Evolutionary conservation across 2,329 filamentous ascomycete species (phyloP).

Genomic region (Arthrobotrys entomopaga): DNA sequence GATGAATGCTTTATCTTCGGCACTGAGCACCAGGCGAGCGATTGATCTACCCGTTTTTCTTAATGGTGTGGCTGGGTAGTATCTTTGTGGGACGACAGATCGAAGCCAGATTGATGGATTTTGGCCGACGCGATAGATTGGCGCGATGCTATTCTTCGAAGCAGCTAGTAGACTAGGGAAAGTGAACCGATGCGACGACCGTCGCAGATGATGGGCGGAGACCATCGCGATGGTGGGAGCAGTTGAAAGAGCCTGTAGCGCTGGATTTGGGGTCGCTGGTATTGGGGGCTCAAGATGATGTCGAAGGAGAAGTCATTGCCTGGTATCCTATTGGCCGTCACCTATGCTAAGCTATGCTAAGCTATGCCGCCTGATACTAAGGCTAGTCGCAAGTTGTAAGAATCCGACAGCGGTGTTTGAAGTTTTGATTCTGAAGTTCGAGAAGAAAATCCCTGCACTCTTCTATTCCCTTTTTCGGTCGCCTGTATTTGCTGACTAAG

Average conservation of each 20-base stretch:
- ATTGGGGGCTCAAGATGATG: too few relatives aligned
- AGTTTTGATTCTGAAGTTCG: neutral
- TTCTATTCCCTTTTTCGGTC: neutral
- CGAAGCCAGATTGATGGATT: neutral
- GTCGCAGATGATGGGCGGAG: slow-evolving; percentile 16
- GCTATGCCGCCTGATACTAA: too few relatives aligned
- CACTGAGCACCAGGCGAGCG: neutral
- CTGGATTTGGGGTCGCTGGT: too few relatives aligned
- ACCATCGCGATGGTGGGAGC: neutral
- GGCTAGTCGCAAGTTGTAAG: too few relatives aligned
- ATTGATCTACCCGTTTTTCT: neutral
- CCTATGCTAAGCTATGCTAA: too few relatives aligned
- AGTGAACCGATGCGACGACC: slow-evolving; percentile 22
- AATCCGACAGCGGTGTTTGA: neutral
- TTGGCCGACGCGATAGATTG: neutral
- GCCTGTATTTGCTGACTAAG: neutral
- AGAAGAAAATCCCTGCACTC: neutral
- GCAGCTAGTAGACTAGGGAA: slow-evolving; percentile 29
- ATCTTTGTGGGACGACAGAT: neutral
- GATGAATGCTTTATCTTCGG: slow-evolving; percentile 19
- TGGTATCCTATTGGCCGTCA: too few relatives aligned
- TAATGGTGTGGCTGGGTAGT: neutral
- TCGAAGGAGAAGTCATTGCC: neutral
- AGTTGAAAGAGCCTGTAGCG: too few relatives aligned
- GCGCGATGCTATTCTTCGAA: slow-evolving; percentile 12